Percentiles rank a stretch among this genome's conserved stretches.
Conservation (phyloP, 1,284 basidiomycete genomes). For the Sporisorium sorghi region DNA sequence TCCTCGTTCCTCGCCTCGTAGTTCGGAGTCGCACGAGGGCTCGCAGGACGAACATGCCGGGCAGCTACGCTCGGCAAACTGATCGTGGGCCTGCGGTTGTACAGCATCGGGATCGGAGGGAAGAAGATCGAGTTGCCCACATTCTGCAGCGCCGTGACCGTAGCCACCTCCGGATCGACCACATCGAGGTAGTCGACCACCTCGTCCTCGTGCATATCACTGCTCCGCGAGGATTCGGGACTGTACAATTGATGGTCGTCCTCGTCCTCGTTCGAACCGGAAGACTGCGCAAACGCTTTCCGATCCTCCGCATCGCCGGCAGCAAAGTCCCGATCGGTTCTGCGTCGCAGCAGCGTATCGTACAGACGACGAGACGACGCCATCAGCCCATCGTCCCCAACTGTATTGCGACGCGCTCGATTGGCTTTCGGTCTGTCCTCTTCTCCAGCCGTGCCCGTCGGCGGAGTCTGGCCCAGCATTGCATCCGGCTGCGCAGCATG, state of each 20-base stretch:
- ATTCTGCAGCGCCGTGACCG: slow-evolving; percentile 79
- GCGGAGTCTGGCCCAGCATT: background rate
- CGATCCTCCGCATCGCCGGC: slow-evolving; percentile 13
- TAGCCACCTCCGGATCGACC: slow-evolving; percentile 80
- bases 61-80: slow-evolving; percentile 70
- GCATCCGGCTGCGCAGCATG: background rate
- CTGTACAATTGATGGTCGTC: slow-evolving; percentile 7
- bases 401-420: slow-evolving; percentile 27
- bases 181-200: slow-evolving; percentile 74
- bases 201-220: slow-evolving; percentile 55
- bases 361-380: slow-evolving; percentile 36
- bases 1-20: slow-evolving; percentile 19
- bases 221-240: slow-evolving; percentile 8
- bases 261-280: slow-evolving; percentile 2
- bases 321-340: slow-evolving; percentile 12
- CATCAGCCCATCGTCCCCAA: slow-evolving; percentile 21
- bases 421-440: background rate
- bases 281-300: slow-evolving; percentile 1
- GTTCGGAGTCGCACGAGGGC: slow-evolving; percentile 15
- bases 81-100: slow-evolving; percentile 78
- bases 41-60: slow-evolving; percentile 5
- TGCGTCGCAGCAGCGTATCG: slow-evolving; percentile 28
- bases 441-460: background rate
- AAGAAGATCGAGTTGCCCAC: slow-evolving; percentile 82
- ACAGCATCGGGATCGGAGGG: slow-evolving; percentile 76